These are phyloP conservation scores for Ophiosphaerella herpotricha DNA, from an alignment of 2,329 filamentous ascomycete genomes.

Conservation along the genomic window DNA sequence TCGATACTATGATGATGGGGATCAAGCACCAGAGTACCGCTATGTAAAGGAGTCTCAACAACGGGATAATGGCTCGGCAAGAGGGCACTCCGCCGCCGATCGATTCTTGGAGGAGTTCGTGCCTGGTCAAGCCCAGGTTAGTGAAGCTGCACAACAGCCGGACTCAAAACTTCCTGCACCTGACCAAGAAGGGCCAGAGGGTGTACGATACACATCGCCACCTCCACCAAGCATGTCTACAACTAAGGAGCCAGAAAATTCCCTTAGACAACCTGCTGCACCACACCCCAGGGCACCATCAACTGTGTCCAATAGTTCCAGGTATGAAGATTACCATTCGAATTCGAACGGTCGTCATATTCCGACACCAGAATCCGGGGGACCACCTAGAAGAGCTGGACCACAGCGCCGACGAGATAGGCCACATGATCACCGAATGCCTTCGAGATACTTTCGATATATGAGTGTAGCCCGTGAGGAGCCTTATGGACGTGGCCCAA, in stretches of 20 bases:
- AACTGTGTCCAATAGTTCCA: slow-evolving; percentile 40
- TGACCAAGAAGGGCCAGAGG: slow-evolving; percentile 32
- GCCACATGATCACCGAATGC: slow-evolving; percentile 37
- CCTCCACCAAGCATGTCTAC: slow-evolving; percentile 24
- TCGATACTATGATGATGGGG: slow-evolving; percentile 35
- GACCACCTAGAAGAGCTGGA: slow-evolving; percentile 26
- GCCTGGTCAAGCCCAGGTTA: slow-evolving; percentile 20
- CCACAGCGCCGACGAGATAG: slow-evolving; percentile 40
- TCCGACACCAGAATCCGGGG: slow-evolving; percentile 31
- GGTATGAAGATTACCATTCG: slow-evolving; percentile 31
- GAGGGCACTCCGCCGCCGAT: slow-evolving; percentile 38
- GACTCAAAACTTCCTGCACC: slow-evolving; percentile 19
- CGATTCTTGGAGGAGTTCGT: slow-evolving; percentile 43
- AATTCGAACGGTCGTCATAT: slow-evolving; percentile 27
- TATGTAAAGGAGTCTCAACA: slow-evolving; percentile 25
- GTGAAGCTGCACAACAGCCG: slow-evolving; percentile 17
- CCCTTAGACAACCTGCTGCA: slow-evolving; percentile 18
- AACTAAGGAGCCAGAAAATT: slow-evolving; percentile 20
- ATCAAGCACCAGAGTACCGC: slow-evolving; percentile 26
- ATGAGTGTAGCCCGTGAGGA: slow-evolving; percentile 43
- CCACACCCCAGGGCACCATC: slow-evolving; percentile 31
- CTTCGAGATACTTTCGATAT: slow-evolving; percentile 43
- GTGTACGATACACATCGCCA: slow-evolving; percentile 34
- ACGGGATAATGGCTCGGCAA: slow-evolving; percentile 25
- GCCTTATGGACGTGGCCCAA: slow-evolving; percentile 40